These are phyloP conservation scores for Penicillium subrubescens DNA, from an alignment of 495 filamentous ascomycete genomes.

Conservation along the genomic window DNA sequence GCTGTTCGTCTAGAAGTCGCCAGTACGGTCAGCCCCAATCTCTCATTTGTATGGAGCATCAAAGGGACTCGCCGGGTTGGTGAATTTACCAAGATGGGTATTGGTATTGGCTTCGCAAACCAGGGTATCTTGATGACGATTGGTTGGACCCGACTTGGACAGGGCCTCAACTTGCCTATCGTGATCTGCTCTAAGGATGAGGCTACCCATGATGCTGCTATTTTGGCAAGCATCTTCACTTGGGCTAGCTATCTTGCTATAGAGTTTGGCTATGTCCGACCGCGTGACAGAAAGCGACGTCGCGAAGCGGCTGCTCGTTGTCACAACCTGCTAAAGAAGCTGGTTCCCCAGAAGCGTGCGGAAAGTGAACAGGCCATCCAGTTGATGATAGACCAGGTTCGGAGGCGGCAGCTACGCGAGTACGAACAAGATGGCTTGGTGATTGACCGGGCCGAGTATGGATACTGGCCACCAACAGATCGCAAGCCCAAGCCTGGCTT, in stretches of 20 bases:
- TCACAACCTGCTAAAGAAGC: constrained; percentile 43
- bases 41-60: constrained; percentile 39
- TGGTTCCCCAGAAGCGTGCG: constrained; percentile 43
- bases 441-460: constrained; percentile 47
- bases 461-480: constrained; percentile 34
- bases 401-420: constrained; percentile 47
- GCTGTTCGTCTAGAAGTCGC: constrained; percentile 38
- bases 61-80: constrained; percentile 42
- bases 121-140: constrained; percentile 43
- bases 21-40: constrained; percentile 22
- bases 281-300: constrained; percentile 39
- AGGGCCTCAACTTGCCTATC: constrained; percentile 44
- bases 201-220: constrained; percentile 38
- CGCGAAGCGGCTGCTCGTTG: constrained; percentile 36
- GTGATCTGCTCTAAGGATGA: constrained; percentile 40
- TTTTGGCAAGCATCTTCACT: constrained; percentile 46
- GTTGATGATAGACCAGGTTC: constrained; percentile 54
- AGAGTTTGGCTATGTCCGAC: constrained; percentile 51
- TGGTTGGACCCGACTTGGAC: constrained; percentile 46
- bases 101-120: constrained; percentile 40
- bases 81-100: constrained; percentile 41
- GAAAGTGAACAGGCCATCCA: constrained; percentile 56
- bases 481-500: constrained; percentile 29
- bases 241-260: constrained; percentile 52
- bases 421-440: constrained; percentile 39